These are phyloP conservation scores for Acer campestre DNA, from an alignment of 345 rosid genomes.

Conservation along the genomic window DNA sequence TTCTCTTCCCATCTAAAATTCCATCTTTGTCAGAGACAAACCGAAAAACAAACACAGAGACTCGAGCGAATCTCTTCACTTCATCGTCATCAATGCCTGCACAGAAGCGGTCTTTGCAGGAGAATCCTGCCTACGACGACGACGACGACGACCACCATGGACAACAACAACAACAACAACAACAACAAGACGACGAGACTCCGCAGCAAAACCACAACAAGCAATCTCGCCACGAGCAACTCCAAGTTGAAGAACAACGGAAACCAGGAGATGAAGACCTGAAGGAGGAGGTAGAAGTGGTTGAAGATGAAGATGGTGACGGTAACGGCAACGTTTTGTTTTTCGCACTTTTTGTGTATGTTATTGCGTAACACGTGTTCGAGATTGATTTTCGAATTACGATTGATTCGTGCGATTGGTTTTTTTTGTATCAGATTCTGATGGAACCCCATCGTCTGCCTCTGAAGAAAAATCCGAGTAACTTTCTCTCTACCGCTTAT, in stretches of 20 bases:
- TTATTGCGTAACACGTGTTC: constrained; percentile 25
- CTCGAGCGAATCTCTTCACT: constrained; percentile 12
- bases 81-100: constrained; percentile 65
- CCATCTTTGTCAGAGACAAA: neutral
- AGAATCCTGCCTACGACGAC: constrained; percentile 35
- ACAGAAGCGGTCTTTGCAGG: constrained; percentile 63
- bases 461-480: constrained; percentile 76
- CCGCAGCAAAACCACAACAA: constrained; percentile 25
- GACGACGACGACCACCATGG: constrained; percentile 24
- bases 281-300: constrained; percentile 24
- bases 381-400: constrained; percentile 9
- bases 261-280: constrained; percentile 21
- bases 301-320: constrained; percentile 31
- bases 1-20: neutral
- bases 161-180: neutral
- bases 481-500: constrained; percentile 27
- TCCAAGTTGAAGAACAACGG: constrained; percentile 14
- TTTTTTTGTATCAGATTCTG: constrained; percentile 46
- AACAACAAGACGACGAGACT: neutral
- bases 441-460: constrained; percentile 53
- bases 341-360: constrained; percentile 8
- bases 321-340: constrained; percentile 25
- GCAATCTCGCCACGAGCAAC: constrained; percentile 35
- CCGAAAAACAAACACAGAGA: neutral
- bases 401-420: constrained; percentile 24